These are phyloP conservation scores for Brachypodium distachyon DNA, from an alignment of 202 grass and related monocot species.

Conservation along the genomic window DNA sequence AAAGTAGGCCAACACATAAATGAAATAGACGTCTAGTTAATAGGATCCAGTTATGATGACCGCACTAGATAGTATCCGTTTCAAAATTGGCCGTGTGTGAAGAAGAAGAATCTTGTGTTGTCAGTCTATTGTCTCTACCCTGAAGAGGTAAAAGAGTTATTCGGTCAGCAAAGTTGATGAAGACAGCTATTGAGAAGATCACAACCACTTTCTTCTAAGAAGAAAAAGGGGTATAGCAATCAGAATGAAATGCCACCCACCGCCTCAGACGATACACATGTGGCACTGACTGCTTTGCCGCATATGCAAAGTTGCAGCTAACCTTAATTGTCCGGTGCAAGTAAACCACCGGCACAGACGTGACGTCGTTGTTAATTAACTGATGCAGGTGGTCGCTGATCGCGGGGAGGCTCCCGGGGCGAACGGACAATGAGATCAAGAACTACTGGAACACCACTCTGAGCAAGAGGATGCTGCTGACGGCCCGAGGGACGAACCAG, in stretches of 20 bases:
- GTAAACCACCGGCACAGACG: no score
- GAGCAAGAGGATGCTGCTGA: neutral
- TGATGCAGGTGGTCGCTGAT: conserved; percentile 38
- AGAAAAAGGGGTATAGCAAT: neutral
- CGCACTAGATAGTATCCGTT: neutral
- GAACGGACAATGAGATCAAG: conserved; percentile 55
- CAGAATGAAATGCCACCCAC: neutral
- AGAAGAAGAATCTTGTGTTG: neutral
- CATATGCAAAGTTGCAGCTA: neutral
- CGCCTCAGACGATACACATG: no score
- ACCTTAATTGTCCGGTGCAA: neutral
- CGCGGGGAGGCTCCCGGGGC: conserved; percentile 29
- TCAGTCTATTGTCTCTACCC: neutral
- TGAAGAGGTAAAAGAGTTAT: neutral
- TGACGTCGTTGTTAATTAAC: neutral
- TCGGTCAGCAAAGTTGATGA: conserved; percentile 31
- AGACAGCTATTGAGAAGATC: neutral
- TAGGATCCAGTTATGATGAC: neutral
- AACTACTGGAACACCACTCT: conserved; percentile 49
- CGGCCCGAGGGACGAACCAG: neutral
- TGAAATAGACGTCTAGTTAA: neutral
- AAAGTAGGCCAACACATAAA: neutral
- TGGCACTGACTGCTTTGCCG: neutral
- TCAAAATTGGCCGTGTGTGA: neutral
- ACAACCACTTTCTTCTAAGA: neutral